These are phyloP conservation scores for Sporothrix pseudoabietina DNA, from an alignment of 2,329 filamentous ascomycete species.

Conservation along the genomic window DNA sequence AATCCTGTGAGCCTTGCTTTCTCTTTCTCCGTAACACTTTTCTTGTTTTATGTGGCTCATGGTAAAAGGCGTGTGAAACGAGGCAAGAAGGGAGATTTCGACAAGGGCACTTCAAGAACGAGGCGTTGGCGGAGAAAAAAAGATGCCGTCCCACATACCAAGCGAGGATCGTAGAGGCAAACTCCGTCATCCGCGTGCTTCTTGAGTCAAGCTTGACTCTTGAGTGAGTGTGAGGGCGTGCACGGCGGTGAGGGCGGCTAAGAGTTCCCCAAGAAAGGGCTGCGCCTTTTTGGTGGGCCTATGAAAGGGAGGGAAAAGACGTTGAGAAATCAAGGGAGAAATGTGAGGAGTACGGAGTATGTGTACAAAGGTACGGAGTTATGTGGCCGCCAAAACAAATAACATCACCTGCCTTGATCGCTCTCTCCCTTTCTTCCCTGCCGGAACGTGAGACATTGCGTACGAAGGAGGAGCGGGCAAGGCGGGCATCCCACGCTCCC, in stretches of 20 bases:
- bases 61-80: constrained; percentile 9
- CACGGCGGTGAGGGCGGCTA: not conserved
- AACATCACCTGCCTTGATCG: not conserved
- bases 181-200: not conserved
- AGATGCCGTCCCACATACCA: constrained; percentile 20
- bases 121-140: not conserved
- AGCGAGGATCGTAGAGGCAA: not conserved
- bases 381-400: no score
- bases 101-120: not conserved
- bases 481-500: not conserved
- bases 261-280: not conserved
- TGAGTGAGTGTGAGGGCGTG: not conserved
- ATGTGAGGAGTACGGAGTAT: not conserved
- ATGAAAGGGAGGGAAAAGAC: constrained; percentile 2
- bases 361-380: no score
- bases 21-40: not conserved
- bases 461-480: not conserved
- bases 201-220: not conserved
- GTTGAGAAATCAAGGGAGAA: not conserved
- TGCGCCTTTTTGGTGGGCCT: not conserved
- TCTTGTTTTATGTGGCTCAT: not conserved
- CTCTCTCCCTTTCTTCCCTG: constrained; percentile 8
- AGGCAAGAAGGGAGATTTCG: not conserved
- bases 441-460: constrained; percentile 10
- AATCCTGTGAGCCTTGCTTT: not conserved